phyloP scores from a whole-genome alignment of 345 rosid genomes.

The Citrus reticulata region DNA sequence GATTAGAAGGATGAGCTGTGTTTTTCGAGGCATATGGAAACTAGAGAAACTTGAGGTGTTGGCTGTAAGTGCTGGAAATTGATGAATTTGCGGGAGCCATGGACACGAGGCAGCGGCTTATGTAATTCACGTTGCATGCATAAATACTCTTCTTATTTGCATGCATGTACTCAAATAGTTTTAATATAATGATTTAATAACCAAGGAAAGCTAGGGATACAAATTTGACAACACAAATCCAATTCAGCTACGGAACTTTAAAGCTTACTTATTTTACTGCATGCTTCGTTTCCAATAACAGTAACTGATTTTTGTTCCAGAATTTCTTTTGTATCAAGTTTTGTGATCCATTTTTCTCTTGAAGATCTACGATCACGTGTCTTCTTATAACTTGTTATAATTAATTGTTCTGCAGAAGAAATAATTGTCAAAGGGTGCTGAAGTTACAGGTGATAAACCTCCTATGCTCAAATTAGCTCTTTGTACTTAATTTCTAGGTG shows the following conservation, averaged over 20 bases:
- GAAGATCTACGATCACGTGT: too few relatives aligned
- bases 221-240: neutral
- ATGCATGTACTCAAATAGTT: neutral
- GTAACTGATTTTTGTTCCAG: too few relatives aligned
- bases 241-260: neutral
- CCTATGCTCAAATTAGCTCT: too few relatives aligned
- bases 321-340: too few relatives aligned
- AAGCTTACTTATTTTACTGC: neutral
- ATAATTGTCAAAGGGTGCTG: too few relatives aligned
- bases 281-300: neutral
- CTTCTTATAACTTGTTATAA: too few relatives aligned
- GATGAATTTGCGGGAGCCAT: neutral
- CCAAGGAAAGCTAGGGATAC: neutral
- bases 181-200: too few relatives aligned
- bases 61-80: neutral
- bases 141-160: neutral
- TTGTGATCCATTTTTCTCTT: too few relatives aligned
- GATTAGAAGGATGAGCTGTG: neutral
- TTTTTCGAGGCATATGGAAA: neutral
- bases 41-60: neutral
- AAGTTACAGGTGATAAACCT: too few relatives aligned
- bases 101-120: neutral
- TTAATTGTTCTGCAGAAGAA: too few relatives aligned
- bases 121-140: neutral
- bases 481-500: too few relatives aligned